Evolutionary conservation across 139 green algal genomes (phyloP), one percentile per base, ranked within the genome.

Genomic region (Asterochloris sp.): DNA sequence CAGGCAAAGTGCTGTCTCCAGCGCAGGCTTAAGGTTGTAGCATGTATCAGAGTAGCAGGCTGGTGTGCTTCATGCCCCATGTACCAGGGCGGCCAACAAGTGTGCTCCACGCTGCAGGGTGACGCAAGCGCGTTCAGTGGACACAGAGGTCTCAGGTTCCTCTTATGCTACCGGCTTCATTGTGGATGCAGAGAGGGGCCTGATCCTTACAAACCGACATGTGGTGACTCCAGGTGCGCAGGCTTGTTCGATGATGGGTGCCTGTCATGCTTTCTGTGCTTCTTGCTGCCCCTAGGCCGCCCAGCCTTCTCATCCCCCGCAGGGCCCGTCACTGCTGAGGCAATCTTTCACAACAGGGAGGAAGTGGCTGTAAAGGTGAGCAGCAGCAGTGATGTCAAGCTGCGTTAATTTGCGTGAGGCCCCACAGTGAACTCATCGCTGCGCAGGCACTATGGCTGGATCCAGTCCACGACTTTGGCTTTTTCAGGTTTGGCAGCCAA

Each of bases 151-250:
- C 47, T 92, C 94, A 1, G 86, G 86, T 1, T 92, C 86, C 23
- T 87, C 78, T 66, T 95, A 94, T 75, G 94, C 93, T 24, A 97
- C 94, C 0, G 95, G 95, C 24, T 98, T 98, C 83, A 87, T 98
- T 14, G 94, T 98, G 16, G 95, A 98, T 85, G 91, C 88, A 62
- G 16, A 78, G 24, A 83, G 91, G 0, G 95, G 95, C 27, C 84
- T 98, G 38, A 96, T 98, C 76, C 88, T 97, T 10, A 98, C 95
- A 26, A 98, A 98, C 63, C 87, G 95, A 12, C 95, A 98, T 79
- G 94, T 98, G 13, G 89, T 96, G 77, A 97, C 91, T 11, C 95
- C 95, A 78, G 93, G 92, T 91, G 64, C 13, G 83, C 10, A 27
- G 62, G 9, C 11, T 71, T 26, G n/a, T 23, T 17, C 10, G 66